A percentile compares a stretch with the other conserved stretches of the same genome.
Conservation (phyloP, 345 rosid genomes). For the Arabidopsis thaliana region TAIR10.1 NC_003075.7:11881501-11882000, state of each 20-base stretch:
- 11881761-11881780: not conserved
- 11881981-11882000: too few species aligned
- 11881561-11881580: slow-evolving; percentile 41
- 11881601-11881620: slow-evolving; percentile 31
- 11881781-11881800: not conserved
- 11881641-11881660: slow-evolving; percentile 38
- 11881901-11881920: too few species aligned
- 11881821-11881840: not conserved
- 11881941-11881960: too few species aligned
- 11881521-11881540: slow-evolving; percentile 35
- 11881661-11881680: slow-evolving; percentile 22
- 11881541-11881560: slow-evolving; percentile 29
- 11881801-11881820: not conserved
- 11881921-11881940: too few species aligned
- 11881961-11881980: too few species aligned
- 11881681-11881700: slow-evolving; percentile 29
- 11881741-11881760: too few species aligned
- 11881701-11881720: not conserved
- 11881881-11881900: too few species aligned
- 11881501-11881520: slow-evolving; percentile 10
- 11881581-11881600: slow-evolving; percentile 39
- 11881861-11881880: not conserved
- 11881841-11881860: not conserved
- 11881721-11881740: slow-evolving; percentile 9
- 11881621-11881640: slow-evolving; percentile 40